Base-by-base conservation (phyloP, 345 rosid species). In the Lepidium sativum region DNA sequence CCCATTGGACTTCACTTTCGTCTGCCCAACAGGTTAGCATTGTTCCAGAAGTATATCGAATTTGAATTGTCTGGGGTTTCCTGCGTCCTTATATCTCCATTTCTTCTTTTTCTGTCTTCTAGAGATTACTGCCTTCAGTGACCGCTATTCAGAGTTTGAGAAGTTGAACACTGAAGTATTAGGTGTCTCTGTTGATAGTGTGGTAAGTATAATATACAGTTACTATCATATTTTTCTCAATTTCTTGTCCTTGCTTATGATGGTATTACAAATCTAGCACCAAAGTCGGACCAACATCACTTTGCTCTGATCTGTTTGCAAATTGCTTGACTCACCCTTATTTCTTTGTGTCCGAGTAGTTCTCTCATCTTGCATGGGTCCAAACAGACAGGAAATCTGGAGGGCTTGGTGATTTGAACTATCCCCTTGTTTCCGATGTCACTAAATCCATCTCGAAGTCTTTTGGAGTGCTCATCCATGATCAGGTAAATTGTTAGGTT, bases 61-160 rank as follows among this genome's bases (percentile, higher is more conserved):
- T 37, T 20, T 15, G 3, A 40, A 61, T 21, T 27, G 33, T 55
- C 53, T 10, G 44, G 23, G 62, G 52, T 73, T 20, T 27, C 33
- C 16, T 60, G 51, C 11, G 5, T 44, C 47, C 35, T 71, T 41
- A 40, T 44, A 63, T 76, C 25, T 60, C 15, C 29, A 45, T 67
- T n/a, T n/a, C n/a, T n/a, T n/a, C n/a, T n/a, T n/a, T 10, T 42
- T 25, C 1, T 47, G 29, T 40, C 71, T 48, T 72, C 21, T 77
- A 94, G 97, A 94, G 84, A 94, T 94, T 75, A 94, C 97, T 77
- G 97, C 99, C 65, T 94, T 90, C 79, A 94, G 99, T 72, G 99
- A 94, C 82, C 85, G 97, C 0, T 13, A 90, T 43, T 75, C 59
- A 9, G 97, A 90, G 69, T 94, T 94, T 67, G 88, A 86, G 75